phyloP scores from a whole-genome alignment of 2,329 filamentous ascomycete species.

The Claviceps humidiphila region DNA sequence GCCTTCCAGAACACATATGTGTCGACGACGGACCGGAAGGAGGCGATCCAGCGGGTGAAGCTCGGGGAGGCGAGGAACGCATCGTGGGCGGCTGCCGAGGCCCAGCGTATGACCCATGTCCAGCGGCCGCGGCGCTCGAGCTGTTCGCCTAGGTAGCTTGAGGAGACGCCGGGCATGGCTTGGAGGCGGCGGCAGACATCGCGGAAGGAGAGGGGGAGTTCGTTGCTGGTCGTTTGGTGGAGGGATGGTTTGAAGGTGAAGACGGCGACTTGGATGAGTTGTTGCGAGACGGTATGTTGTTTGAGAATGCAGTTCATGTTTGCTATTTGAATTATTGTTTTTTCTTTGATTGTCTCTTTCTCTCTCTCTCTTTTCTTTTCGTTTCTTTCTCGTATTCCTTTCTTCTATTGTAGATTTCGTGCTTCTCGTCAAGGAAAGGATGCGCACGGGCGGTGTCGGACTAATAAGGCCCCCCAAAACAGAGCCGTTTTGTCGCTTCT shows the following conservation, averaged over 20 bases:
- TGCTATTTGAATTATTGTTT: not conserved
- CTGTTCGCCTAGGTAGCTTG: conserved; percentile 21
- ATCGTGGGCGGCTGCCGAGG: conserved; percentile 18
- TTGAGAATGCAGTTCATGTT: conserved; percentile 8
- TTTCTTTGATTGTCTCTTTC: not conserved
- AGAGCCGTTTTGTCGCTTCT: too few species aligned
- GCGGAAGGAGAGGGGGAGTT: conserved; percentile 8
- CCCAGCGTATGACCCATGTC: conserved; percentile 22
- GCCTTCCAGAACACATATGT: conserved; percentile 13
- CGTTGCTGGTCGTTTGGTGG: conserved; percentile 12
- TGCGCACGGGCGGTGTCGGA: too few species aligned
- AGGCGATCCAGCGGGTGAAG: conserved; percentile 27
- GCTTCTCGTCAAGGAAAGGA: too few species aligned
- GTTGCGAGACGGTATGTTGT: conserved; percentile 14
- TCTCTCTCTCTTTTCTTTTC: not conserved
- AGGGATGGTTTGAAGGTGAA: conserved; percentile 19
- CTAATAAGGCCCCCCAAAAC: too few species aligned
- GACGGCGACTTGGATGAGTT: conserved; percentile 18
- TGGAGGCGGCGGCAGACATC: conserved; percentile 16
- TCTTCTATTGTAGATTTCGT: too few species aligned
- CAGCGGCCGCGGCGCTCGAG: conserved; percentile 21
- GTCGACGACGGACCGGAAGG: conserved; percentile 19
- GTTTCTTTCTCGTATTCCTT: not conserved
- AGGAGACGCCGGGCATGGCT: conserved; percentile 18
- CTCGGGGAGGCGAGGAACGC: conserved; percentile 28